Evolutionary conservation across 75 land plant genomes (phyloP).

Genomic region (Selaginella moellendorffii): DNA sequence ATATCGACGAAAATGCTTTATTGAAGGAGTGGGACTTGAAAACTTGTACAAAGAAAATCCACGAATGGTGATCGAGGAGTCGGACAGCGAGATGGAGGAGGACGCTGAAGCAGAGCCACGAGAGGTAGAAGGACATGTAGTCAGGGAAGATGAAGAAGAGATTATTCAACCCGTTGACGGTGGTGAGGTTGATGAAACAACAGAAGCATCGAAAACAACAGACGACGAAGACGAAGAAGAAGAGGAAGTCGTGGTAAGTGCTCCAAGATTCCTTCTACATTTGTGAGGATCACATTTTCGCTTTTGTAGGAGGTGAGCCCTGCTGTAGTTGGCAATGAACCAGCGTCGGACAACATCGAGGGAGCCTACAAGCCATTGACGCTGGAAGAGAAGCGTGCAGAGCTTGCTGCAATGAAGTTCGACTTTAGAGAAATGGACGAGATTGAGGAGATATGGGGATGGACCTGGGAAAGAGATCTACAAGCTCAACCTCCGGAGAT

Average conservation of each 20-base stretch:
- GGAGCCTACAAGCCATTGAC: not conserved
- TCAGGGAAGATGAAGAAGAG: slow-evolving; percentile 39
- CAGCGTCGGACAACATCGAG: too few relatives aligned
- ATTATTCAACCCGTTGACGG: slow-evolving; percentile 21
- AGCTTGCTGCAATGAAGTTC: not conserved
- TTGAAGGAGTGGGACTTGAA: not conserved
- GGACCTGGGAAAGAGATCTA: slow-evolving; percentile 95
- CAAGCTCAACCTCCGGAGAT: slow-evolving; percentile 41
- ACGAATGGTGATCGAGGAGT: not conserved
- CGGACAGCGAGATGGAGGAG: slow-evolving; percentile 24
- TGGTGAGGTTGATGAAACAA: slow-evolving; percentile 34
- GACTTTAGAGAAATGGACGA: not conserved
- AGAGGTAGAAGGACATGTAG: slow-evolving; percentile 34
- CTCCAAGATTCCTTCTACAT: too few relatives aligned
- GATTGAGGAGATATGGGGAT: slow-evolving; percentile 45
- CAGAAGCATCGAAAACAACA: slow-evolving; percentile 36
- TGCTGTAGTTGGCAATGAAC: too few relatives aligned
- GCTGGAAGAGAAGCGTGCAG: not conserved
- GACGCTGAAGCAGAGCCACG: too few relatives aligned
- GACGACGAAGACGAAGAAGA: slow-evolving; percentile 25
- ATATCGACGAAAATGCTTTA: not conserved
- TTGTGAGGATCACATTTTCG: too few relatives aligned
- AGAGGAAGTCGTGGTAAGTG: too few relatives aligned
- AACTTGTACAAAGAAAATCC: not conserved
- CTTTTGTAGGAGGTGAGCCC: too few relatives aligned